Conservation (phyloP, 331 rosid species). For the Phaseolus coccineus region DNA sequence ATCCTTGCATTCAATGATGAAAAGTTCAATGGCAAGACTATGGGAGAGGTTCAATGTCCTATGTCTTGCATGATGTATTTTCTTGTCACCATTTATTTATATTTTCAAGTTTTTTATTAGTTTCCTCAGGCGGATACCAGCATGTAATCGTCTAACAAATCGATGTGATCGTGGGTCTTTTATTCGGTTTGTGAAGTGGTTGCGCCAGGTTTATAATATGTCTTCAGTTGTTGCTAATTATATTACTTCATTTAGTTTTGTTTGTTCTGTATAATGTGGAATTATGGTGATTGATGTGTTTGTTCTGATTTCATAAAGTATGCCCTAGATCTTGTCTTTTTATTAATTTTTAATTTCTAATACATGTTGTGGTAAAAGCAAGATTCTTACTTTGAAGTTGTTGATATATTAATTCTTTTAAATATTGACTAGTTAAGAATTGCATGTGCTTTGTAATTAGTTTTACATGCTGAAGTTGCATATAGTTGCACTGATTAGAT, state of each 20-base stretch:
- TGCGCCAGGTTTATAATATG: slow-evolving; percentile 86
- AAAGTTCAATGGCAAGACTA: slow-evolving; percentile 67
- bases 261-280: slow-evolving; percentile 35
- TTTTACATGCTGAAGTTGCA: background rate
- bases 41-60: slow-evolving; percentile 62
- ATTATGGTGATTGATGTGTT: slow-evolving; percentile 34
- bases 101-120: slow-evolving; percentile 61
- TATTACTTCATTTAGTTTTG: slow-evolving; percentile 20
- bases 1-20: slow-evolving; percentile 85
- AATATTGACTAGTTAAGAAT: background rate
- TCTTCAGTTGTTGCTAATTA: slow-evolving; percentile 26
- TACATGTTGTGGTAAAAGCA: background rate
- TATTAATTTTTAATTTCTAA: background rate
- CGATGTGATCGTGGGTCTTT: slow-evolving; percentile 90
- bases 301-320: slow-evolving; percentile 90
- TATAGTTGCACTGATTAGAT: background rate
- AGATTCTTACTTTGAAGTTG: slow-evolving; percentile 3
- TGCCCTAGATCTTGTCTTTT: slow-evolving; percentile 29
- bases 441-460: background rate
- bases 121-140: slow-evolving; percentile 88
- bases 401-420: background rate
- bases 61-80: background rate
- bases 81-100: background rate
- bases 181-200: slow-evolving; percentile 86
- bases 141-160: slow-evolving; percentile 77